Base-by-base conservation (phyloP, 2,329 filamentous ascomycete genomes). In the Sarocladiaceae sp. region DNA sequence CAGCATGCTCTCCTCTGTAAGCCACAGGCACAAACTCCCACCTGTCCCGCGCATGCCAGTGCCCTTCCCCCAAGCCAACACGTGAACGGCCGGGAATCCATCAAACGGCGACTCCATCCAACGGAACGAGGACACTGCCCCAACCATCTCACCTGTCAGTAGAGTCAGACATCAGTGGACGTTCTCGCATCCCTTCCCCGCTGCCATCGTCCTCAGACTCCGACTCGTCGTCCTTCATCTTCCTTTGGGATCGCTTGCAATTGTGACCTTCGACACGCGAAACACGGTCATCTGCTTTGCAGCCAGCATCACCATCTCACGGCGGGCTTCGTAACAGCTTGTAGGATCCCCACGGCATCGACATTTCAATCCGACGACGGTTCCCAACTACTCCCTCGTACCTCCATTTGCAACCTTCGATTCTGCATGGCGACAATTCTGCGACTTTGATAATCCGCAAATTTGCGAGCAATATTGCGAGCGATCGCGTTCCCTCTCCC, bases 111-210 rank as follows among this genome's bases (percentile, higher is more conserved):
- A 48, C 6, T 48, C 44, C 44, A 48, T 48, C 44, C 25, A 48
- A 31, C 44, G 28, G 44, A 48, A 48, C 17, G 44, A 48, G 44
- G n/a, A 48, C 44, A 33, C 44, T 48, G 44, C 44, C 44, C 44
- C 44, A 48, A 48, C 44, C 44, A 48, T 48, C 28, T 31, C 44
- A 48, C 44, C 26, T 20, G 17, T 22, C 37, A 15, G 37, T 5
- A n/a, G 23, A 5, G 22, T 28, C 40, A 46, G 40, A 46, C 25
- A 46, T 46, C 44, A 33, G 11, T 28, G 33, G 26, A 33, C 26
- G 10, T 48, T 28, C n/a, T 18, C 28, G 15, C 44, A 11, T 33
- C 17, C 44, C 23, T 20, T 33, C 44, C 26, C 25, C 28, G 44
- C 40, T n/a, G 37, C 22, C 44, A 48, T 48, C 33, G 7, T 33